Evolutionary conservation across 805 yeast species (phyloP), one percentile per base, ranked within the genome.

Genomic region (Naumovozyma castellii): DNA sequence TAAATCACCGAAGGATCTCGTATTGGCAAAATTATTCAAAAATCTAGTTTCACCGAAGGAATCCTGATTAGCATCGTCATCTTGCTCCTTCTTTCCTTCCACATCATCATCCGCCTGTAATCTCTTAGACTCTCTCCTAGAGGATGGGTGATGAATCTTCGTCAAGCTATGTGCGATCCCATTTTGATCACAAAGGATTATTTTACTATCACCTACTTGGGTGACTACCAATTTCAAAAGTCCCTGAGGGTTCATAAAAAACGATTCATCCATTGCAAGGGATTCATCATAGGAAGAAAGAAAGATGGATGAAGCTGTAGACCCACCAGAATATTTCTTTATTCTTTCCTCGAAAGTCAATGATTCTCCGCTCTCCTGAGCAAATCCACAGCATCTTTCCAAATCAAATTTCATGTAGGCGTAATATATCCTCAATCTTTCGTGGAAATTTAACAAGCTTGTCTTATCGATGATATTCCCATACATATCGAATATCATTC

Each of bases 31-130:
- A 46, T 78, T 73, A 29, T 83, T 74, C 41, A 75, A 51, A 51
- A 80, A 88, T 42, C 97, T 59, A 54, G 83, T 85, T 53, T 87
- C 94, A 5, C 98, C 98, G 66, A 88, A 90, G 3, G 96, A 81
- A 57, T 90, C 97, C 5, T 83, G 78, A 54, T 81, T 74, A 34
- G 17, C 3, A 5, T 19, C 9, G 20, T 20, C 3, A 19, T 22
- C 14, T 29, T 29, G 14, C 5, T n/a, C 15, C 14, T n/a, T 29
- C 32, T 29, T 13, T 8, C 14, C 14, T 29, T 29, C 14, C 5
- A 9, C 14, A 19, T 5, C 13, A 29, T 8, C 13, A 6, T 22
- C 27, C 10, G 27, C 10, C 10, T 22, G 82, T 34, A 92, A 64
- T 43, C 98, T 67, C 37, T 75, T 66, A 2, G 83, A 72, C 61